Percentiles rank a stretch among this genome's conserved stretches.
Conservation (phyloP, 257 asterid species). For the Catharanthus roseus region DNA sequence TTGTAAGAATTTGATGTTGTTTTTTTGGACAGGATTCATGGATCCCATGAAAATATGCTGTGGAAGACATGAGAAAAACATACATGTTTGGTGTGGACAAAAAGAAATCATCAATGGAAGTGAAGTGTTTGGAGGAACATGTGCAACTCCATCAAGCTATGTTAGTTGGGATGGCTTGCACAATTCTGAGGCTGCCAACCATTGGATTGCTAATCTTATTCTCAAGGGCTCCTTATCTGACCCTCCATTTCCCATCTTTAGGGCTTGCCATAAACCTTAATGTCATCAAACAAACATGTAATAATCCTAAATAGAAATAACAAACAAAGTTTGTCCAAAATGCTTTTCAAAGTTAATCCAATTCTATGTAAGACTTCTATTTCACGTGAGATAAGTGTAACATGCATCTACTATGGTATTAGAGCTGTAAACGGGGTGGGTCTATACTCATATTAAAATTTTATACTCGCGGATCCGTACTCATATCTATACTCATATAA, state of each 20-base stretch:
- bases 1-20: no score
- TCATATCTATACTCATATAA: no score
- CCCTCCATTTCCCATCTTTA: slow-evolving; percentile 27
- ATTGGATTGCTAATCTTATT: slow-evolving; percentile 36
- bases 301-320: neutral
- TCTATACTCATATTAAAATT: no score
- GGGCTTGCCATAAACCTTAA: slow-evolving; percentile 36
- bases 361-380: no score
- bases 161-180: slow-evolving; percentile 50
- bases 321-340: neutral
- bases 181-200: slow-evolving; percentile 43
- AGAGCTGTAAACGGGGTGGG: no score
- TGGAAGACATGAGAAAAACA: slow-evolving; percentile 26
- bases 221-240: slow-evolving; percentile 40
- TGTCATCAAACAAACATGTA: neutral
- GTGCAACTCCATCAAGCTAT: slow-evolving; percentile 28
- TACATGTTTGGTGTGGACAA: slow-evolving; percentile 41
- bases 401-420: no score
- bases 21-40: slow-evolving; percentile 31
- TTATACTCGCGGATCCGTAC: no score
- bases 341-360: neutral
- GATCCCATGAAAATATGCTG: slow-evolving; percentile 39
- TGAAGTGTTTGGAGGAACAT: slow-evolving; percentile 30
- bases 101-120: slow-evolving; percentile 26
- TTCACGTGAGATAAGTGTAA: no score